These are phyloP conservation scores for Gryganskiella cystojenkinii DNA, from an alignment of 192 early-diverging fungal genomes.

Conservation along the genomic window DNA sequence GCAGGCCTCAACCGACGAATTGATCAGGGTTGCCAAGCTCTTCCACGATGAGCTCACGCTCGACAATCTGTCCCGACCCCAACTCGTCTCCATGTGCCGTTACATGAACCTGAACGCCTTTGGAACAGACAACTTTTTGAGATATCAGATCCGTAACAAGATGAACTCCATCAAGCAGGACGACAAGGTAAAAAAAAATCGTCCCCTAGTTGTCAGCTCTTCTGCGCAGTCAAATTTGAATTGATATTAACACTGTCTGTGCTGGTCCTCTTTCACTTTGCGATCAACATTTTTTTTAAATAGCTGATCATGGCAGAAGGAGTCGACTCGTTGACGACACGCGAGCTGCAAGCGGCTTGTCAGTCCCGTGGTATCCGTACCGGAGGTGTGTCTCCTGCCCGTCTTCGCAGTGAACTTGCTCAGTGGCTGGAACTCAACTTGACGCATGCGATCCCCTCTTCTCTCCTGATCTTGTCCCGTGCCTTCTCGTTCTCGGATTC, in stretches of 20 bases:
- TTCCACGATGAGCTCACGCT: slow-evolving; percentile 96
- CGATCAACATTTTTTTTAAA: slow-evolving; percentile 1
- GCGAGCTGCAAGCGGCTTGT: slow-evolving; percentile 90
- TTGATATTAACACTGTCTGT: not conserved
- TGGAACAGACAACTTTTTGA: slow-evolving; percentile 96
- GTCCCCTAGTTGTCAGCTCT: too few species aligned
- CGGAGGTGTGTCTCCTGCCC: slow-evolving; percentile 89
- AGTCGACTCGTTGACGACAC: slow-evolving; percentile 87
- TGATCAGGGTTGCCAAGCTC: slow-evolving; percentile 83
- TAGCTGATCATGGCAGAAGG: slow-evolving; percentile 88
- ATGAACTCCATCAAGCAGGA: slow-evolving; percentile 90
- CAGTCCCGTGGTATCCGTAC: slow-evolving; percentile 89
- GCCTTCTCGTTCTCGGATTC: slow-evolving; percentile 83
- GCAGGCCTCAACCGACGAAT: slow-evolving; percentile 83
- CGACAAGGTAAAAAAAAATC: slow-evolving; percentile 69
- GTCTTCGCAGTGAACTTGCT: slow-evolving; percentile 85
- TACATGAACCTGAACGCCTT: slow-evolving; percentile 98
- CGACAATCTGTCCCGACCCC: slow-evolving; percentile 92
- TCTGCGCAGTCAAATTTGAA: too few species aligned
- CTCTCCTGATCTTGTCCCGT: slow-evolving; percentile 89
- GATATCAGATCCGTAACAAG: slow-evolving; percentile 90
- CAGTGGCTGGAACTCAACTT: slow-evolving; percentile 98
- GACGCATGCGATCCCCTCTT: slow-evolving; percentile 90
- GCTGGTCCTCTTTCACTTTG: not conserved
- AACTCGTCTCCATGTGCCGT: slow-evolving; percentile 93